Evolutionary conservation across 257 asterid species (phyloP).

Genomic region (Linaria vulgaris): DNA sequence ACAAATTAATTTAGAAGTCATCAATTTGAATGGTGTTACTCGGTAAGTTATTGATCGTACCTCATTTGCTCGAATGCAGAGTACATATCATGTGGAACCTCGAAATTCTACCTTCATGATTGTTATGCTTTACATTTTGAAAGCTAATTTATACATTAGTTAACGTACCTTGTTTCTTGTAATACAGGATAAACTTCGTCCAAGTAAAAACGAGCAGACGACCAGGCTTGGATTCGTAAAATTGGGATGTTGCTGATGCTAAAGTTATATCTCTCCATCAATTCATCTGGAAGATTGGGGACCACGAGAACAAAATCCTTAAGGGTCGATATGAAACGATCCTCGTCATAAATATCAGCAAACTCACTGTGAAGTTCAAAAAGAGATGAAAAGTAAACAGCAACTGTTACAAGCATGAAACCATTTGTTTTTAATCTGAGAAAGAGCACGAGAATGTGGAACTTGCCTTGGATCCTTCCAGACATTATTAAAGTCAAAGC

Average conservation of each 20-base stretch:
- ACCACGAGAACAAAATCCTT: slow-evolving; percentile 61
- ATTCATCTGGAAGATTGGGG: slow-evolving; percentile 55
- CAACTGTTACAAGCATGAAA: background rate
- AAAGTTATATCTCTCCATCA: slow-evolving; percentile 60
- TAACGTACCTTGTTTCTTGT: slow-evolving; percentile 59
- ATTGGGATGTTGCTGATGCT: slow-evolving; percentile 67
- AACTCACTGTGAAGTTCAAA: slow-evolving; percentile 52
- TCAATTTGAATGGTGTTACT: background rate
- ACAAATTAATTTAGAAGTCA: slow-evolving; percentile 15
- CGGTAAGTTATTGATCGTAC: background rate
- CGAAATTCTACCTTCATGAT: background rate
- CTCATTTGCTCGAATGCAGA: too few relatives aligned
- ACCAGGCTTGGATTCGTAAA: slow-evolving; percentile 73
- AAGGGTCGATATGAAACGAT: slow-evolving; percentile 63
- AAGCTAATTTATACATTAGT: too few relatives aligned
- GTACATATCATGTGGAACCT: too few relatives aligned
- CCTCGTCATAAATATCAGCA: slow-evolving; percentile 80
- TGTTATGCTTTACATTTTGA: too few relatives aligned
- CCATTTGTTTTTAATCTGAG: too few relatives aligned
- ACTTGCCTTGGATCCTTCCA: slow-evolving; percentile 87
- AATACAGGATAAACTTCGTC: slow-evolving; percentile 71
- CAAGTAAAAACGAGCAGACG: slow-evolving; percentile 63
- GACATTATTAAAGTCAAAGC: slow-evolving; percentile 68
- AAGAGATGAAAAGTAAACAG: slow-evolving; percentile 8
- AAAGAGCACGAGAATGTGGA: slow-evolving; percentile 9